A percentile compares a stretch with the other conserved stretches of the same genome.
phyloP scores from a whole-genome alignment of 176 grass and related monocot species.

The Ensete glaucum region DNA sequence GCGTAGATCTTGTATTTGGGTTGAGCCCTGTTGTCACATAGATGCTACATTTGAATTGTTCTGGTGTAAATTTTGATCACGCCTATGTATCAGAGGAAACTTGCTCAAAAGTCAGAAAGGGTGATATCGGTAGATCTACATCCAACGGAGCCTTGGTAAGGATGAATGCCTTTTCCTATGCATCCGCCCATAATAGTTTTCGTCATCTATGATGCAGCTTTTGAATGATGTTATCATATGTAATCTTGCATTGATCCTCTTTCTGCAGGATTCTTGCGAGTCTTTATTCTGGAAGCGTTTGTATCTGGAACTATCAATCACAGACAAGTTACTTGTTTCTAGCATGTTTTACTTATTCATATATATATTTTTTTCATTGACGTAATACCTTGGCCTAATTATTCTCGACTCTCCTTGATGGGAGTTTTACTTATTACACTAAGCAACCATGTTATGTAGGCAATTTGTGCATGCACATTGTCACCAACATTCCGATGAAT shows the following conservation, averaged over 20 bases:
- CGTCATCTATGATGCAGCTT: not conserved
- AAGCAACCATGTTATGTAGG: not conserved
- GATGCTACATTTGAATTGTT: conserved; percentile 18
- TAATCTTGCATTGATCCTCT: not conserved
- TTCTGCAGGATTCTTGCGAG: conserved; percentile 72
- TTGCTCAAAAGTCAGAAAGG: conserved; percentile 80
- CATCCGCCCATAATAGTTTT: not conserved
- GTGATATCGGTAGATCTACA: conserved; percentile 98
- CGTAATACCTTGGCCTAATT: not conserved
- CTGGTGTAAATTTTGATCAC: conserved; percentile 16
- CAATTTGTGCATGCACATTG: not conserved
- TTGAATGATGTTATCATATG: not conserved
- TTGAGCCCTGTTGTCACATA: conserved; percentile 4
- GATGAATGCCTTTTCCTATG: conserved; percentile 11
- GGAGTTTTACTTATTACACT: not conserved
- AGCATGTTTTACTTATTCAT: not conserved
- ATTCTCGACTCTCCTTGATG: not conserved
- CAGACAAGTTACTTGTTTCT: conserved; percentile 39
- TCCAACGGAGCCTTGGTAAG: conserved; percentile 89
- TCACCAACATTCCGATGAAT: not conserved
- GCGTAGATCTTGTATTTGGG: conserved; percentile 25
- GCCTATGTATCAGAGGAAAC: conserved; percentile 61
- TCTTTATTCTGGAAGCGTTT: conserved; percentile 87
- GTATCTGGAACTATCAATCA: conserved; percentile 98
- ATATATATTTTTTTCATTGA: no score